Evolutionary conservation across 2,329 filamentous ascomycete genomes (phyloP), one percentile per base, ranked within the genome.

Genomic region (Penicillium sp.): DNA sequence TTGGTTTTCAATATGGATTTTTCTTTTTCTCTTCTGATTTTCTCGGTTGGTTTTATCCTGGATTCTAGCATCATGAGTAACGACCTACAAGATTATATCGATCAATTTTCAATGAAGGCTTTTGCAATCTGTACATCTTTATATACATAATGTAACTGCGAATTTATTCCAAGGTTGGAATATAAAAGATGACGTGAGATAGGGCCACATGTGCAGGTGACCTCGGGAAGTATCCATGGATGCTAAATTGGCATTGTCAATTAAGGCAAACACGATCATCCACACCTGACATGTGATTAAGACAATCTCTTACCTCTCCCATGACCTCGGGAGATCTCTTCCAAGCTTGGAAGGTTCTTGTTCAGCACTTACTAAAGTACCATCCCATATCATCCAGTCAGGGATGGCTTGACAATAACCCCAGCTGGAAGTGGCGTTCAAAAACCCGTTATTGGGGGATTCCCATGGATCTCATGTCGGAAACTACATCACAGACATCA

Each of bases 31-130:
- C 38, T 46, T 33, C 8, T 50, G 33, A 21, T 23, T 29, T 46
- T 60, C 46, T 56, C 27, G 21, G 23, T 48, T 57, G 52, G 55
- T 39, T 58, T 31, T 50, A 34, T 56, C 43, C 54, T 57, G 59
- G 38, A 43, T 33, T 59, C 29, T 61, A 58, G 61, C 61, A 60
- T 66, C 39, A 66, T 65, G 64, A 65, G 36, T 66, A 47, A 66
- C 50, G 64, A 64, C 60, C 56, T 62, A 60, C 60, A 56, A 62
- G 56, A 61, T 33, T 64, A 41, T 38, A 49, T 54, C 25, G 34
- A 39, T 56, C 49, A 34, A 38, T 49, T 43, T 40, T 31, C 44
- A 44, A 25, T 38, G 27, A 43, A 21, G 43, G 23, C 15, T 54
- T 46, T 44, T 45, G 39, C 21, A 27, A 52, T 45, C 39, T 5